Evolutionary conservation across 257 asterid genomes (phyloP).

Genomic region (Catharanthus roseus): DNA sequence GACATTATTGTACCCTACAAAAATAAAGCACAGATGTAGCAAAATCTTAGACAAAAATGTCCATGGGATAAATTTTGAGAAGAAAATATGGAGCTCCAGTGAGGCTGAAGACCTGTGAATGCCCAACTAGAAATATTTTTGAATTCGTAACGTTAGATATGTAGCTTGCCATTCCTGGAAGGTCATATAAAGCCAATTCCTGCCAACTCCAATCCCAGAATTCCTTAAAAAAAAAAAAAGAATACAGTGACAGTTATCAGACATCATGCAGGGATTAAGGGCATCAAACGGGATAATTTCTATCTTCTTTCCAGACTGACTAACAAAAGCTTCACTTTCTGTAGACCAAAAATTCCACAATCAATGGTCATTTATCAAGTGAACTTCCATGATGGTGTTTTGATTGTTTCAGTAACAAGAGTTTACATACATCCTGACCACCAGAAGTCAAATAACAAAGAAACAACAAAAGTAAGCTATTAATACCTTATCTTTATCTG

Average conservation of each 20-base stretch:
- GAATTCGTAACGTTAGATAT: constrained; percentile 50
- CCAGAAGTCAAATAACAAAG: background rate
- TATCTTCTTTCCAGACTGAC: background rate
- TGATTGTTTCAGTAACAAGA: background rate
- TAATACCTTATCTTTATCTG: constrained; percentile 63
- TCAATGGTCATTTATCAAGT: background rate
- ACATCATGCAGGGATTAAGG: constrained; percentile 11
- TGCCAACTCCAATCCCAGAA: constrained; percentile 99
- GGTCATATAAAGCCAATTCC: constrained; percentile 85
- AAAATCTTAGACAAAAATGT: background rate
- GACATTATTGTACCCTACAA: constrained; percentile 93
- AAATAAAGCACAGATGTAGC: constrained; percentile 13
- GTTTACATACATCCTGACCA: background rate
- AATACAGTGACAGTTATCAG: constrained; percentile 6
- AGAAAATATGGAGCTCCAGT: background rate
- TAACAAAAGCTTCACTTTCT: background rate
- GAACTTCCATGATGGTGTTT: background rate
- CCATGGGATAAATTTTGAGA: background rate
- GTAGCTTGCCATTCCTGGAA: constrained; percentile 72
- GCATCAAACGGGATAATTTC: background rate
- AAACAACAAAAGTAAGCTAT: background rate
- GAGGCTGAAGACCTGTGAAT: constrained; percentile 74
- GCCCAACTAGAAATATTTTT: constrained; percentile 77
- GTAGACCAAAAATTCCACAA: background rate
- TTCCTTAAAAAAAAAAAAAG: constrained; percentile 40